These are phyloP conservation scores for Avena eriantha DNA, from an alignment of 176 grass and related monocot species.

Conservation along the genomic window DNA sequence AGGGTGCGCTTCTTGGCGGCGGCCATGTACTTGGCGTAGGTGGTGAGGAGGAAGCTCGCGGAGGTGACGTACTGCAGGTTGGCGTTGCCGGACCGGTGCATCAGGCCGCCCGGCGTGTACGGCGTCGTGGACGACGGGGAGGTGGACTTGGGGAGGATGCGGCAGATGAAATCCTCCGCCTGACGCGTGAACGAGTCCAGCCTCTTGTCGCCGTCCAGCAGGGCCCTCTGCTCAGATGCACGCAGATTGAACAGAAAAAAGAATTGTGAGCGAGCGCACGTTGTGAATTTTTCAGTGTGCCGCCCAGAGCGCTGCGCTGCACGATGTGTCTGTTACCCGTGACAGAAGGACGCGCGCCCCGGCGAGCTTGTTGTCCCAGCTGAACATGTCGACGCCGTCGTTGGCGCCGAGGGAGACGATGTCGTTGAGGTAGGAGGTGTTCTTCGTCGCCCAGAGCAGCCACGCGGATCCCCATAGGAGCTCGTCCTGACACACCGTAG, in stretches of 20 bases:
- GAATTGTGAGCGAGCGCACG: too few relatives aligned
- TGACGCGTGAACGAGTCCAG: conserved; percentile 60
- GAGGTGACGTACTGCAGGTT: conserved; percentile 89
- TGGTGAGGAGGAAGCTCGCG: conserved; percentile 77
- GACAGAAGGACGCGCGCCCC: conserved; percentile 76
- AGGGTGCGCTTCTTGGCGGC: conserved; percentile 55
- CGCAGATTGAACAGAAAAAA: too few relatives aligned
- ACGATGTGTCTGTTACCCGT: conserved; percentile 39
- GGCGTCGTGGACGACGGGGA: conserved; percentile 41
- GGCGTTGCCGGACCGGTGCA: conserved; percentile 52
- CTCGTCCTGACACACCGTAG: conserved; percentile 56
- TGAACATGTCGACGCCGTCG: conserved; percentile 82
- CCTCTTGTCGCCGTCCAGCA: conserved; percentile 56
- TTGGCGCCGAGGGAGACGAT: conserved; percentile 53
- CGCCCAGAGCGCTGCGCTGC: not conserved
- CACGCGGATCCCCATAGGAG: conserved; percentile 81
- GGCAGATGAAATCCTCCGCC: conserved; percentile 85
- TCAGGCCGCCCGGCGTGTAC: conserved; percentile 65
- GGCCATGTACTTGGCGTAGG: conserved; percentile 85
- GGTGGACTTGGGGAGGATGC: conserved; percentile 52
- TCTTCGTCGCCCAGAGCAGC: conserved; percentile 78
- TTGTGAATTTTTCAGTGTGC: too few relatives aligned
- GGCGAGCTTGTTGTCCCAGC: conserved; percentile 96
- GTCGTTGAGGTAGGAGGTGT: conserved; percentile 61
- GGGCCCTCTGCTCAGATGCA: conserved; percentile 47